Conservation (phyloP, 257 asterid genomes). For the Rubia yunnanensis region DNA sequence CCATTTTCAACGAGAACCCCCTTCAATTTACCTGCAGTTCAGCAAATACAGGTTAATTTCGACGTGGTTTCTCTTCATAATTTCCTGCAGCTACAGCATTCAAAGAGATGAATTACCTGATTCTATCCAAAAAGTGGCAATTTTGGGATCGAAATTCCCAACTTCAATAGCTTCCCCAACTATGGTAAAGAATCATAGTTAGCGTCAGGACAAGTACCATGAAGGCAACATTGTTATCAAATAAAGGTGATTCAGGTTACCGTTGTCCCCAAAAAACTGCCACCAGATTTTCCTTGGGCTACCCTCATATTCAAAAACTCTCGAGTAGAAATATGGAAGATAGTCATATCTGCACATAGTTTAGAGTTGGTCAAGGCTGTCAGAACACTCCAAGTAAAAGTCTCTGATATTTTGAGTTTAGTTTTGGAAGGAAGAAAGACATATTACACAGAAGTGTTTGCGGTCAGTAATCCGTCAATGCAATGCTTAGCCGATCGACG, state of each 20-base stretch:
- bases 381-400: slow-evolving; percentile 2
- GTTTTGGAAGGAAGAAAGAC: slow-evolving; percentile 11
- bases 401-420: slow-evolving; percentile 7
- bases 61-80: neutral
- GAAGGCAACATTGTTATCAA: neutral
- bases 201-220: slow-evolving; percentile 12
- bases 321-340: slow-evolving; percentile 87
- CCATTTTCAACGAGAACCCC: slow-evolving; percentile 95
- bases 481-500: slow-evolving; percentile 94
- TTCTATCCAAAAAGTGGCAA: slow-evolving; percentile 93
- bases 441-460: slow-evolving; percentile 64
- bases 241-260: slow-evolving; percentile 24
- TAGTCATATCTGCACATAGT: slow-evolving; percentile 63
- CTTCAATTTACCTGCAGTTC: slow-evolving; percentile 65
- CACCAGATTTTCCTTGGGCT: slow-evolving; percentile 96
- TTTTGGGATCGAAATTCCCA: slow-evolving; percentile 68
- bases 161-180: slow-evolving; percentile 74
- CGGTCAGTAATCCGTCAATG: slow-evolving; percentile 62
- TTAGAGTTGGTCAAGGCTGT: slow-evolving; percentile 4
- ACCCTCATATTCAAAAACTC: slow-evolving; percentile 94
- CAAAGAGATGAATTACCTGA: slow-evolving; percentile 39
- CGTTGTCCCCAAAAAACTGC: slow-evolving; percentile 95
- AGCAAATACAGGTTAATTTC: slow-evolving; percentile 10
- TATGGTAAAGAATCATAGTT: slow-evolving; percentile 20
- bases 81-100: neutral